Evolutionary conservation across 2,329 filamentous ascomycete genomes (phyloP).

Genomic region (Calycina marina): DNA sequence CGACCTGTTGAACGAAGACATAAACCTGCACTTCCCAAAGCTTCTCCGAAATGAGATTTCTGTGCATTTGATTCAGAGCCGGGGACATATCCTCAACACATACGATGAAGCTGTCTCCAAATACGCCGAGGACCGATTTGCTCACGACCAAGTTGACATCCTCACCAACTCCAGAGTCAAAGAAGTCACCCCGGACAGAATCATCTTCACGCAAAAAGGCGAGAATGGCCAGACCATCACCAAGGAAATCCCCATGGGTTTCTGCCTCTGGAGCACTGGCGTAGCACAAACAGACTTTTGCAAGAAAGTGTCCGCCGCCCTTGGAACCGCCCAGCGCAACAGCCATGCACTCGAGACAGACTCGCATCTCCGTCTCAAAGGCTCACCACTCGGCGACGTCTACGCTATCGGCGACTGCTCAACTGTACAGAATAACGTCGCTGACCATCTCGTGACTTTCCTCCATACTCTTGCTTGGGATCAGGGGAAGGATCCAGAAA

Average conservation of each 20-base stretch:
- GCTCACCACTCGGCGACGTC: constrained; percentile 81
- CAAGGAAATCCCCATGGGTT: constrained; percentile 90
- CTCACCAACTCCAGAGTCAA: constrained; percentile 87
- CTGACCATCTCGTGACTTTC: constrained; percentile 81
- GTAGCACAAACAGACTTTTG: constrained; percentile 76
- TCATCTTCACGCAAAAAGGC: constrained; percentile 74
- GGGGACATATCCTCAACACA: constrained; percentile 91
- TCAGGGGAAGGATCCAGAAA: constrained; percentile 77
- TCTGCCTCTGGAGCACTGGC: constrained; percentile 96
- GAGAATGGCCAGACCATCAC: constrained; percentile 60
- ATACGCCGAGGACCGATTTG: constrained; percentile 83
- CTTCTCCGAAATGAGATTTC: constrained; percentile 95
- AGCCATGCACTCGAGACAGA: constrained; percentile 88
- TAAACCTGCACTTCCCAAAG: constrained; percentile 69
- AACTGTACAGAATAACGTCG: constrained; percentile 94
- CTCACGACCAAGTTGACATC: constrained; percentile 80
- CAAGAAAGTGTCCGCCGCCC: constrained; percentile 60
- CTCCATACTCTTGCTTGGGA: constrained; percentile 83
- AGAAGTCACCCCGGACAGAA: constrained; percentile 70
- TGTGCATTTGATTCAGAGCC: constrained; percentile 89
- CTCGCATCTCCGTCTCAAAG: constrained; percentile 76
- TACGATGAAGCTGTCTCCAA: constrained; percentile 90
- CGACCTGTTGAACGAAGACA: constrained; percentile 90
- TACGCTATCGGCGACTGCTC: constrained; percentile 94
- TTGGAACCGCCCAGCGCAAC: constrained; percentile 69